phyloP scores from a whole-genome alignment of 768 basidiomycete species.

The Boletus reticuloceps region DNA sequence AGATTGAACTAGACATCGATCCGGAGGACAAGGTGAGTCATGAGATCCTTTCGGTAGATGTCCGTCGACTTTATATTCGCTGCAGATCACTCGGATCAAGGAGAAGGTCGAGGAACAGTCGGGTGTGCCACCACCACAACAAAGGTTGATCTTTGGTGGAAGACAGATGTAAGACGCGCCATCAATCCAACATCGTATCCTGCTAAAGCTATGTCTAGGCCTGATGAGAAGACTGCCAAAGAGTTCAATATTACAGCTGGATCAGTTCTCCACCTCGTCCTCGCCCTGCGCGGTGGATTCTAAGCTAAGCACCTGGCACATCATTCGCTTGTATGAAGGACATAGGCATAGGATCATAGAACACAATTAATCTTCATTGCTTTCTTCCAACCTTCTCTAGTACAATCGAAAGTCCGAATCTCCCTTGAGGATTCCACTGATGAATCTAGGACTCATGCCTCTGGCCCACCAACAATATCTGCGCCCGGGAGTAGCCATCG shows the following conservation, averaged over 20 bases:
- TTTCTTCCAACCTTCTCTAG: slow-evolving; percentile 6
- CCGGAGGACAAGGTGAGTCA: slow-evolving; percentile 72
- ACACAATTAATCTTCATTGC: slow-evolving; percentile 25
- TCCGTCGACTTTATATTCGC: not conserved
- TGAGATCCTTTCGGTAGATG: not conserved
- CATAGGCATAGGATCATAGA: slow-evolving; percentile 26
- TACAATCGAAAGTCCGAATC: not conserved
- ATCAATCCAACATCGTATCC: not conserved
- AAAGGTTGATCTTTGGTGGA: slow-evolving; percentile 89
- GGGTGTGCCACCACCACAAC: slow-evolving; percentile 94
- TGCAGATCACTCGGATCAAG: slow-evolving; percentile 89
- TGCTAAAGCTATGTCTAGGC: slow-evolving; percentile 44
- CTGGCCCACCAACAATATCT: slow-evolving; percentile 67
- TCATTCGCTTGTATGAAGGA: slow-evolving; percentile 13
- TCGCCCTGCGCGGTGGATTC: slow-evolving; percentile 90
- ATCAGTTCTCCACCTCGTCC: slow-evolving; percentile 88
- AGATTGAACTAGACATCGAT: slow-evolving; percentile 97
- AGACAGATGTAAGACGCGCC: slow-evolving; percentile 77
- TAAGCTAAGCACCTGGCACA: slow-evolving; percentile 19
- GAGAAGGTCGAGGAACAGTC: slow-evolving; percentile 99
- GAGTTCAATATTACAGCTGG: slow-evolving; percentile 85
- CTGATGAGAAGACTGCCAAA: slow-evolving; percentile 86
- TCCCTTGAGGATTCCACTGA: not conserved
- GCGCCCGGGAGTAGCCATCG: slow-evolving; percentile 85
- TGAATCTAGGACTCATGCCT: slow-evolving; percentile 12